Percentiles rank a stretch among this genome's conserved stretches.
Conservation (phyloP, 2,329 filamentous ascomycete genomes). For the Colletotrichum plurivorum region DNA sequence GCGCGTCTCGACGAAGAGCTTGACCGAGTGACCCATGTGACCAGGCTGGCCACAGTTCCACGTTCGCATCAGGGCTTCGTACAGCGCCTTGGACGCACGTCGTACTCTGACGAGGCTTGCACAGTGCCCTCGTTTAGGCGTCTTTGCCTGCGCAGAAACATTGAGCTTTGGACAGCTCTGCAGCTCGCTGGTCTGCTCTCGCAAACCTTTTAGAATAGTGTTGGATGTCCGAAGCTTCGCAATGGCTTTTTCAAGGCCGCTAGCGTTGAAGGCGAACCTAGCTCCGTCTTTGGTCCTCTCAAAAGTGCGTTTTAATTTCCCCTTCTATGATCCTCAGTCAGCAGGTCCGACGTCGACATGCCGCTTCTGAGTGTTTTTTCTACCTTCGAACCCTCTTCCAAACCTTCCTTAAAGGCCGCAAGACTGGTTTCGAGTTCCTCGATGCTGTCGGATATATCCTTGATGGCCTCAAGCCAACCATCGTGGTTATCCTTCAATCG, state of each 20-base stretch:
- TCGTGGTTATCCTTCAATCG: conserved; percentile 20
- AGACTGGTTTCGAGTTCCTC: background rate
- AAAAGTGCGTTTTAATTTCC: conserved; percentile 1
- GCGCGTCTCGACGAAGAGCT: conserved; percentile 31
- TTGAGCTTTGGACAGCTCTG: background rate
- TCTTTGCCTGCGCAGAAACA: background rate
- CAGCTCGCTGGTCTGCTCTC: conserved; percentile 22
- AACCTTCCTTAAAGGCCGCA: background rate
- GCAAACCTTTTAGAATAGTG: conserved; percentile 9
- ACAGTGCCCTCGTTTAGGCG: background rate
- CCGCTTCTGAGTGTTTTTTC: background rate
- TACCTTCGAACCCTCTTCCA: background rate
- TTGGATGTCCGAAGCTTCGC: conserved; percentile 13
- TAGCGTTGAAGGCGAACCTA: conserved; percentile 1
- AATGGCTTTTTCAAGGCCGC: background rate
- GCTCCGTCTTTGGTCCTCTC: conserved; percentile 12
- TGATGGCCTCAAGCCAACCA: background rate
- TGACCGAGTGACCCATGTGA: conserved; percentile 25
- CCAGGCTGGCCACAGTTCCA: conserved; percentile 26
- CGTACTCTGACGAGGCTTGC: conserved; percentile 5
- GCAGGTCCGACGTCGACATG: background rate
- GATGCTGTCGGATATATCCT: background rate
- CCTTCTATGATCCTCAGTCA: background rate
- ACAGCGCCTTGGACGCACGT: conserved; percentile 14
- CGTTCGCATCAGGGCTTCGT: conserved; percentile 10